A percentile compares a stretch with the other conserved stretches of the same genome.
phyloP scores from a whole-genome alignment of 176 grass and related monocot species.

The Ananas comosus region DNA sequence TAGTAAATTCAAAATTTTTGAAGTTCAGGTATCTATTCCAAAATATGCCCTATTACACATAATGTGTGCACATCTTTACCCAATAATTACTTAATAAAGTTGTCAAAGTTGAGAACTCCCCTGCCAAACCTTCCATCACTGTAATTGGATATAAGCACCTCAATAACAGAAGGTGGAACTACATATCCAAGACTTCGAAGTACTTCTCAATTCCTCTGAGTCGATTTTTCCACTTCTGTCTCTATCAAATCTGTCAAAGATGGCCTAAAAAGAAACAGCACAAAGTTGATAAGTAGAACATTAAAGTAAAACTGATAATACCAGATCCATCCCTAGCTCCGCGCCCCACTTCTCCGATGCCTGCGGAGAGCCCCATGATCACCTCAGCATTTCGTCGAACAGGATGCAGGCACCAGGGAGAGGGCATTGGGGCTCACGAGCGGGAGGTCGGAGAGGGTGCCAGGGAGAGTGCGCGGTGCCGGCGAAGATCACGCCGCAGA shows the following conservation, averaged over 20 bases:
- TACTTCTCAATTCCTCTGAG: constrained; percentile 59
- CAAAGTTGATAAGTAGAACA: neutral
- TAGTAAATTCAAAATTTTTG: too few species aligned
- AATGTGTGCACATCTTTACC: neutral
- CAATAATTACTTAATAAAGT: constrained; percentile 49
- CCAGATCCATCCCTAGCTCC: too few species aligned
- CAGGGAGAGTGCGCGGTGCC: too few species aligned
- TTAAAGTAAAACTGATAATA: neutral
- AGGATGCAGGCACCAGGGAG: too few species aligned
- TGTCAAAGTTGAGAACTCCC: constrained; percentile 58
- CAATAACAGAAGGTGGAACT: constrained; percentile 55
- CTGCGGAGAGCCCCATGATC: too few species aligned
- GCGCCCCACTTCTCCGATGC: too few species aligned
- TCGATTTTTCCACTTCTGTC: constrained; percentile 76
- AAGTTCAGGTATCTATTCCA: too few species aligned
- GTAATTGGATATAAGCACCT: constrained; percentile 66
- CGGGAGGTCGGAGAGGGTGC: too few species aligned
- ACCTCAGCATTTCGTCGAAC: too few species aligned
- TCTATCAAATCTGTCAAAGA: constrained; percentile 71
- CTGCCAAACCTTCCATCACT: constrained; percentile 20
- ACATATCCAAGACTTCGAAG: constrained; percentile 69
- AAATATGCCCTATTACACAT: too few species aligned
- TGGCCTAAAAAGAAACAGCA: constrained; percentile 31
- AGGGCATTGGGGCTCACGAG: too few species aligned
- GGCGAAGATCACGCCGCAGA: too few species aligned